phyloP scores from a whole-genome alignment of 805 yeast species.

The Grigorovia jiainica region DNA sequence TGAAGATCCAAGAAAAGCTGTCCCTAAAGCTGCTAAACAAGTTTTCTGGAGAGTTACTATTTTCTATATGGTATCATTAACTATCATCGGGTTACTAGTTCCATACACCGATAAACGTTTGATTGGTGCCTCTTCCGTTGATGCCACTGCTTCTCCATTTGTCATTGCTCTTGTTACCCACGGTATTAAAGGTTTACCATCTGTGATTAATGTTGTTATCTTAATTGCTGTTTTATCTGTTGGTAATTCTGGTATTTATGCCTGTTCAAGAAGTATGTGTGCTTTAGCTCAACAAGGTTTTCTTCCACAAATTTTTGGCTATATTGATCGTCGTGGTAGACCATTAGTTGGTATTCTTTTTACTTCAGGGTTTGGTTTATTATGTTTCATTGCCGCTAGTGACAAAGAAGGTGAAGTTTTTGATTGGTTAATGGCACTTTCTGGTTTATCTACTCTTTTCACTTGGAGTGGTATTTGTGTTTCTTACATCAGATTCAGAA shows the following conservation, averaged over 20 bases:
- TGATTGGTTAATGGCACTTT: slow-evolving; percentile 54
- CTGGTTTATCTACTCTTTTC: slow-evolving; percentile 53
- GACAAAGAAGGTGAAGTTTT: slow-evolving; percentile 44
- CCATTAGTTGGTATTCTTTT: slow-evolving; percentile 46
- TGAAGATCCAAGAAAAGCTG: slow-evolving; percentile 35
- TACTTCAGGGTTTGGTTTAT: slow-evolving; percentile 45
- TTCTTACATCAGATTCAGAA: slow-evolving; percentile 54
- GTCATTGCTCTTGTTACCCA: slow-evolving; percentile 61
- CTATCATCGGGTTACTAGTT: slow-evolving; percentile 39
- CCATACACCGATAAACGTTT: slow-evolving; percentile 36
- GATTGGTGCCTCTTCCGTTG: too few relatives aligned
- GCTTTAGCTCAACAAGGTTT: slow-evolving; percentile 56
- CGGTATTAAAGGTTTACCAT: slow-evolving; percentile 55
- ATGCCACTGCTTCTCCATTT: slow-evolving; percentile 66
- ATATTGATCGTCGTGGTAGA: too few relatives aligned
- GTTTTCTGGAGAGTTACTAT: slow-evolving; percentile 46
- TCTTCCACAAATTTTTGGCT: slow-evolving; percentile 49
- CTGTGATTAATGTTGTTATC: slow-evolving; percentile 59
- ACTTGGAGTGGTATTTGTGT: slow-evolving; percentile 55
- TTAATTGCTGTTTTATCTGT: too few relatives aligned
- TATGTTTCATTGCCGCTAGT: slow-evolving; percentile 50
- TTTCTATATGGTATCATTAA: slow-evolving; percentile 38
- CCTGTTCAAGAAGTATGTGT: slow-evolving; percentile 55
- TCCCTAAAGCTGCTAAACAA: slow-evolving; percentile 46
- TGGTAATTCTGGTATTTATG: slow-evolving; percentile 64